A percentile compares a stretch with the other conserved stretches of the same genome.
Conservation (phyloP, 805 yeast genomes). For the Yamadazyma philogaea region DNA sequence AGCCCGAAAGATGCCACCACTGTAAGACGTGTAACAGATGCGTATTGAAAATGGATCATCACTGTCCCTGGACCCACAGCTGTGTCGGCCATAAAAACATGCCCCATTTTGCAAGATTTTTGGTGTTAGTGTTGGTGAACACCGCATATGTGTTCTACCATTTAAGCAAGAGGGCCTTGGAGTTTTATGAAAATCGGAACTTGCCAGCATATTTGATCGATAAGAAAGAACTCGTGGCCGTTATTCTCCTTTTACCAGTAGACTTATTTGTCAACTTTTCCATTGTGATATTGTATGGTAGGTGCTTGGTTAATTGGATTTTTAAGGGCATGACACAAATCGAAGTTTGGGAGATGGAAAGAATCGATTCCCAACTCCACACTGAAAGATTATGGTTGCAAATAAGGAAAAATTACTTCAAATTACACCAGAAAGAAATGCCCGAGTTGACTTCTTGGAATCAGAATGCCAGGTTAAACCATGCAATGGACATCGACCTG, state of each 20-base stretch:
- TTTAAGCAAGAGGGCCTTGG: conserved; percentile 36
- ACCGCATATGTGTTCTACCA: conserved; percentile 46
- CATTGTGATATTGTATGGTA: conserved; percentile 53
- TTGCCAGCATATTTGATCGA: conserved; percentile 57
- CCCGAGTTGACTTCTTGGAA: conserved; percentile 51
- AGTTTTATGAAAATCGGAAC: conserved; percentile 47
- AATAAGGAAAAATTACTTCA: conserved; percentile 43
- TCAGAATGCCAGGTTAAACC: conserved; percentile 17
- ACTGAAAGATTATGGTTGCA: conserved; percentile 52
- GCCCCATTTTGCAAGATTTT: conserved; percentile 77
- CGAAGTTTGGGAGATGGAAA: conserved; percentile 88
- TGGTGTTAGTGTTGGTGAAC: conserved; percentile 59
- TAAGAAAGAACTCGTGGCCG: conserved; percentile 51
- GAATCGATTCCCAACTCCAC: conserved; percentile 65
- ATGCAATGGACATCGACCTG: conserved; percentile 12
- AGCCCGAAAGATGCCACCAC: conserved; percentile 85
- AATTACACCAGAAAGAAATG: conserved; percentile 37
- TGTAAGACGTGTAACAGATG: conserved; percentile 75
- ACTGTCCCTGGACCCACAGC: conserved; percentile 88
- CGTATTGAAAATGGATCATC: conserved; percentile 90
- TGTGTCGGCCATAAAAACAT: conserved; percentile 80
- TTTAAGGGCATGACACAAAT: conserved; percentile 79
- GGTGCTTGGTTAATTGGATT: conserved; percentile 57
- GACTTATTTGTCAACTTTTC: conserved; percentile 59
- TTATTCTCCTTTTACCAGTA: conserved; percentile 52